phyloP scores from a whole-genome alignment of 2,329 filamentous ascomycete genomes.

The Exophiala mesophila region DNA sequence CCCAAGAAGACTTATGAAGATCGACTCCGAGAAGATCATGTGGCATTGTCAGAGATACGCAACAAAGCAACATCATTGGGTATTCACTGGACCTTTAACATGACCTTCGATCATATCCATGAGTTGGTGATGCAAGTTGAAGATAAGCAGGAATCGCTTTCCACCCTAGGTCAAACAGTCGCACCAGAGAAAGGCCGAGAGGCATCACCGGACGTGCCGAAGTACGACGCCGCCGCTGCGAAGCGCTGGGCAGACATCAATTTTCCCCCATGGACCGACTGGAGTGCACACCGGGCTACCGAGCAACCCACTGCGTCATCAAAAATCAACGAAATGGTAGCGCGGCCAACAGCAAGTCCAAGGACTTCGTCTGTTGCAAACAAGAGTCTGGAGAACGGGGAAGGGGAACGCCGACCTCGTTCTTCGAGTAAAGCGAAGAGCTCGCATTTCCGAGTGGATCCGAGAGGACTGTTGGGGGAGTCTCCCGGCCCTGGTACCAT shows the following conservation, averaged over 20 bases:
- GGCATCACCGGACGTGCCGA: not conserved
- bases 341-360: not conserved
- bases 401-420: constrained; percentile 1
- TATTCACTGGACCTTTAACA: constrained; percentile 19
- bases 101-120: constrained; percentile 19
- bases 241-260: too few species aligned
- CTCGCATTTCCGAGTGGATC: constrained; percentile 18
- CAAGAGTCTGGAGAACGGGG: not conserved
- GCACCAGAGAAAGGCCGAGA: not conserved
- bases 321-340: not conserved
- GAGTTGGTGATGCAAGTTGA: constrained; percentile 11
- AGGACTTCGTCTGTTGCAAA: not conserved
- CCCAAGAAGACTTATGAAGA: constrained; percentile 15
- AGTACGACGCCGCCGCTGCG: too few species aligned
- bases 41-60: constrained; percentile 13
- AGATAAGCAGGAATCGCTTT: constrained; percentile 5
- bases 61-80: constrained; percentile 10
- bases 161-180: not conserved
- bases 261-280: too few species aligned
- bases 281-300: too few species aligned
- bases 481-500: constrained; percentile 21
- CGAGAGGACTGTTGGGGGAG: constrained; percentile 16
- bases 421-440: constrained; percentile 15
- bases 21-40: constrained; percentile 14
- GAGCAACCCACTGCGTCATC: not conserved